phyloP scores from a whole-genome alignment of 2,329 filamentous ascomycete genomes.

The Harringtonia aguacate region DNA sequence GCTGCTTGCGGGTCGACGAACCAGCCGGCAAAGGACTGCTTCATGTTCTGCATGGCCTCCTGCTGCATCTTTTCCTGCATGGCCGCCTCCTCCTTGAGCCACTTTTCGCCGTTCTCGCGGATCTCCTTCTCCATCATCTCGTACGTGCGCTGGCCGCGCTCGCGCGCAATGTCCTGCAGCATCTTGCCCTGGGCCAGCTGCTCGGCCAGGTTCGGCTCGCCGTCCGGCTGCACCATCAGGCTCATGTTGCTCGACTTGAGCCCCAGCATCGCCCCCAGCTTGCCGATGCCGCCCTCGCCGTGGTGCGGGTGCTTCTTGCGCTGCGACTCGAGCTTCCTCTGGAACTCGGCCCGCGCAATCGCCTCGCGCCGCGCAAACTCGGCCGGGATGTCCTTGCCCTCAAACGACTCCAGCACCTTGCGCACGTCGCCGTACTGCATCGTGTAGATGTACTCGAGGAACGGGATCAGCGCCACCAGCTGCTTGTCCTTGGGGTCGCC shows the following conservation, averaged over 20 bases:
- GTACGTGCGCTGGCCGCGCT: slow-evolving; percentile 85
- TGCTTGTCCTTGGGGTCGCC: slow-evolving; percentile 75
- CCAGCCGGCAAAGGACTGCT: slow-evolving; percentile 58
- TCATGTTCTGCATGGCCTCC: slow-evolving; percentile 88
- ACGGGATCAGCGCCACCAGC: slow-evolving; percentile 82
- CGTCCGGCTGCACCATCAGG: slow-evolving; percentile 48
- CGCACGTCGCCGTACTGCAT: slow-evolving; percentile 88
- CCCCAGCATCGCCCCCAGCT: slow-evolving; percentile 63
- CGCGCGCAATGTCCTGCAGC: slow-evolving; percentile 87
- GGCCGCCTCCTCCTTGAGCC: slow-evolving; percentile 86
- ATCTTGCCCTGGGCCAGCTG: slow-evolving; percentile 90
- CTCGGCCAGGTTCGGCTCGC: slow-evolving; percentile 61
- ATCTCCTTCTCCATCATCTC: slow-evolving; percentile 84
- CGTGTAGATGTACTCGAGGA: slow-evolving; percentile 93
- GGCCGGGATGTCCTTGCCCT: slow-evolving; percentile 77
- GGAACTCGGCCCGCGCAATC: slow-evolving; percentile 72
- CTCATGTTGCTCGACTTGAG: slow-evolving; percentile 61
- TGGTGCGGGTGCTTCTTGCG: slow-evolving; percentile 48
- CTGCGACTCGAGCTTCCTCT: slow-evolving; percentile 63
- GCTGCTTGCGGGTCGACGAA: slow-evolving; percentile 20
- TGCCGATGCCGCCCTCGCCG: slow-evolving; percentile 47
- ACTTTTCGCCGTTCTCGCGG: slow-evolving; percentile 84
- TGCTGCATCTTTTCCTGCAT: slow-evolving; percentile 83
- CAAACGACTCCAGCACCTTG: slow-evolving; percentile 75
- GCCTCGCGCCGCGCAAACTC: slow-evolving; percentile 88